phyloP scores from a whole-genome alignment of 805 yeast species.

The Pichia occidentalis region DNA sequence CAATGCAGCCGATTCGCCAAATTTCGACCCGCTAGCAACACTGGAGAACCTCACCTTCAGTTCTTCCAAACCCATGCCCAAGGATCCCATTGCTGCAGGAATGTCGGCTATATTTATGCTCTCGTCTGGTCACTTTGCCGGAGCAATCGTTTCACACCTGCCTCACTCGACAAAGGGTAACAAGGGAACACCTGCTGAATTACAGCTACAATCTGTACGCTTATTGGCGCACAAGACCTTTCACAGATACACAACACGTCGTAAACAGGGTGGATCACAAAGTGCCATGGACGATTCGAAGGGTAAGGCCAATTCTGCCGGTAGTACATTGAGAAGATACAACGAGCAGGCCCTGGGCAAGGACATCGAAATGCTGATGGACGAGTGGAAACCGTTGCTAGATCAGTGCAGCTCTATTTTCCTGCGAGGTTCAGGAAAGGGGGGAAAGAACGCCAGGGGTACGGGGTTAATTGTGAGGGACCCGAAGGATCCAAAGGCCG shows the following conservation, averaged over 20 bases:
- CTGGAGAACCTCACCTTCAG: conserved; percentile 26
- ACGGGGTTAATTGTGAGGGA: conserved; percentile 28
- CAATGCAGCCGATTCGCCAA: conserved; percentile 31
- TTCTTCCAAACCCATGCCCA: conserved; percentile 12
- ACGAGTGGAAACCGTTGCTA: conserved; percentile 57
- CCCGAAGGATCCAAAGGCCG: conserved; percentile 39
- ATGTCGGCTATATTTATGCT: conserved; percentile 83
- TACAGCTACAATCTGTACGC: conserved; percentile 57
- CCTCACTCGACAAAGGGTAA: conserved; percentile 53
- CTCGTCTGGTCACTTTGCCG: conserved; percentile 98
- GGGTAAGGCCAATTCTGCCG: conserved; percentile 96
- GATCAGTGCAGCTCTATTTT: conserved; percentile 62
- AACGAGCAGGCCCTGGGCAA: conserved; percentile 77
- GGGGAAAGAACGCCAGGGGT: conserved; percentile 58
- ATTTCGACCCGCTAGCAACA: conserved; percentile 42
- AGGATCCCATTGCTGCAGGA: conserved; percentile 20
- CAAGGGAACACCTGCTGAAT: conserved; percentile 39
- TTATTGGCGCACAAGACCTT: conserved; percentile 74
- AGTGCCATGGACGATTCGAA: conserved; percentile 85
- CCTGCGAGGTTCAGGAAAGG: conserved; percentile 65
- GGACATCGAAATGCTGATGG: conserved; percentile 68
- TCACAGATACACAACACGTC: conserved; percentile 91
- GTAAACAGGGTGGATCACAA: conserved; percentile 97
- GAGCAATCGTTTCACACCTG: conserved; percentile 78
- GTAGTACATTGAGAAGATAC: conserved; percentile 80